phyloP scores from a whole-genome alignment of 768 basidiomycete genomes.

The Paxillus involutus region DNA sequence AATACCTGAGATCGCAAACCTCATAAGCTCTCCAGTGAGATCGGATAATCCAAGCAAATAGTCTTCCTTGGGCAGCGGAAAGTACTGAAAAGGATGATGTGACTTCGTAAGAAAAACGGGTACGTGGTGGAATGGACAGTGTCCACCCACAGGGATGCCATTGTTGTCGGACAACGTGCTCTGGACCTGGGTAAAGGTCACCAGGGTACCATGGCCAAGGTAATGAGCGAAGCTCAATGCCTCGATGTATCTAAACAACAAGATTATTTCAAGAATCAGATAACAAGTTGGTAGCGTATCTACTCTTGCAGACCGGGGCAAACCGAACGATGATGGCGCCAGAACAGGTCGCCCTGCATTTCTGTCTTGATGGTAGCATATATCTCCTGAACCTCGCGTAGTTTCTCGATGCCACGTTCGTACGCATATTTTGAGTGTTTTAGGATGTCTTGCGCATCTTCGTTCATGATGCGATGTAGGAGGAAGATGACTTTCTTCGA shows the following conservation, averaged over 20 bases:
- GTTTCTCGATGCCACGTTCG: constrained; percentile 53
- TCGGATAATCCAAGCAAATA: constrained; percentile 93
- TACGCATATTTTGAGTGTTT: constrained; percentile 45
- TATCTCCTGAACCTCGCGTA: constrained; percentile 62
- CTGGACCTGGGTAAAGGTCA: constrained; percentile 71
- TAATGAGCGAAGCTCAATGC: constrained; percentile 88
- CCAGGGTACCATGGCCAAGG: constrained; percentile 64
- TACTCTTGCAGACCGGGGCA: constrained; percentile 85
- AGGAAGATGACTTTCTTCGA: constrained; percentile 96
- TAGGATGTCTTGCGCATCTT: constrained; percentile 32
- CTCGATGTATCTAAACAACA: constrained; percentile 70
- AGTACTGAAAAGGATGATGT: constrained; percentile 51
- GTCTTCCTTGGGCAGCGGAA: constrained; percentile 75
- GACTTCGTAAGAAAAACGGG: constrained; percentile 7
- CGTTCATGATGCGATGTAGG: constrained; percentile 70
- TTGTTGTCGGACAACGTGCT: constrained; percentile 56
- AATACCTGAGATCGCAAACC: constrained; percentile 86
- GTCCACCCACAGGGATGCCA: constrained; percentile 59
- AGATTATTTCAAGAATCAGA: constrained; percentile 15
- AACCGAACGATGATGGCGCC: constrained; percentile 73
- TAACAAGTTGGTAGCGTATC: constrained; percentile 1
- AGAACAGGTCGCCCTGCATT: constrained; percentile 67
- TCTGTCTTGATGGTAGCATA: constrained; percentile 65
- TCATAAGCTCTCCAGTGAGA: constrained; percentile 96
- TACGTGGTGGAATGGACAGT: constrained; percentile 2